phyloP scores from a whole-genome alignment of 768 basidiomycete species.

The Chalciporus pseudorubinellus region DNA sequence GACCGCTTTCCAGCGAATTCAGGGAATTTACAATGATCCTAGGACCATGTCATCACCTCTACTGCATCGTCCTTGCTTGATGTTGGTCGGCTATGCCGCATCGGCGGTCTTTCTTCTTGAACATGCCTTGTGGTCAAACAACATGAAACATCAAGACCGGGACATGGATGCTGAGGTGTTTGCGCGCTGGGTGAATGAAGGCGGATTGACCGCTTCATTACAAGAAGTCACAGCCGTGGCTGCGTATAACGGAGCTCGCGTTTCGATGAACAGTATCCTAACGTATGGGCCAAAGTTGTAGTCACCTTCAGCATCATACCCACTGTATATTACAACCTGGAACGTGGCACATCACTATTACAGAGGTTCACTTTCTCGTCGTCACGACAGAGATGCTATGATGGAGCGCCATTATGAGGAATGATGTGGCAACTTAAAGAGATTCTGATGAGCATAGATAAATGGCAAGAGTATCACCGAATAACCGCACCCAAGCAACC shows the following conservation, averaged over 20 bases:
- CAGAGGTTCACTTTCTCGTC: not conserved
- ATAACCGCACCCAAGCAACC: constrained; percentile 68
- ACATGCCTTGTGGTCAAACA: constrained; percentile 61
- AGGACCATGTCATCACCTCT: constrained; percentile 40
- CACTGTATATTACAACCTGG: not conserved
- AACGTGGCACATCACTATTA: not conserved
- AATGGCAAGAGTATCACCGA: not conserved
- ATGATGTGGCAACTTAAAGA: constrained; percentile 58
- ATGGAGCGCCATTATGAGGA: constrained; percentile 37
- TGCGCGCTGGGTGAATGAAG: constrained; percentile 47
- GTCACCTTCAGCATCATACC: not conserved
- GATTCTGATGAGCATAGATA: constrained; percentile 4
- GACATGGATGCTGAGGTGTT: constrained; percentile 53
- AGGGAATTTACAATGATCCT: constrained; percentile 38
- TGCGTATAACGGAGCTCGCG: constrained; percentile 1
- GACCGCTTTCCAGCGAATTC: constrained; percentile 41
- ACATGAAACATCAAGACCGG: constrained; percentile 25
- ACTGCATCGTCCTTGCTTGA: constrained; percentile 55
- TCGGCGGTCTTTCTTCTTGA: constrained; percentile 61
- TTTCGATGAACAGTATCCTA: constrained; percentile 15
- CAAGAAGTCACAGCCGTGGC: constrained; percentile 20
- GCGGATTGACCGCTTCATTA: constrained; percentile 30
- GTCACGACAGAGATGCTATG: not conserved
- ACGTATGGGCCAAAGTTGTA: constrained; percentile 22
- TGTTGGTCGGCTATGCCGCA: constrained; percentile 54